Conservation (phyloP, 805 yeast species). For the Spathaspora girioi region DNA sequence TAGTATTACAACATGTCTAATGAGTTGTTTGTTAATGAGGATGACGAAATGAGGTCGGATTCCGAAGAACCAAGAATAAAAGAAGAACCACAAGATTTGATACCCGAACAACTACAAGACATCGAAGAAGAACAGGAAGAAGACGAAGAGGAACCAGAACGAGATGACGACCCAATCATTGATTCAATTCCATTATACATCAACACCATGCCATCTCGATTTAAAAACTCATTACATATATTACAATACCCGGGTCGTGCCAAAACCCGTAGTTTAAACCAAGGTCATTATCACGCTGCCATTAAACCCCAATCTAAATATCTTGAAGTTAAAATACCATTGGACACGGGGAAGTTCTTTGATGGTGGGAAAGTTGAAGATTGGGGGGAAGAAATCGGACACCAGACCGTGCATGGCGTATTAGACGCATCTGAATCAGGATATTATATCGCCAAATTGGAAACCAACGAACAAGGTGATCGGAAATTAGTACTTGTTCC, state of each 20-base stretch:
- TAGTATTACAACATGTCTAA: constrained; percentile 1
- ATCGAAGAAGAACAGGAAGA: constrained; percentile 2
- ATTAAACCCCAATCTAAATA: constrained; percentile 60
- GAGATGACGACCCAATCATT: constrained; percentile 33
- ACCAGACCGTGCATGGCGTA: constrained; percentile 71
- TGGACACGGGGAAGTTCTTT: constrained; percentile 64
- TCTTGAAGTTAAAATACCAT: constrained; percentile 74
- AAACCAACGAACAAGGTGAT: constrained; percentile 7
- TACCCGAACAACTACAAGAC: constrained; percentile 1
- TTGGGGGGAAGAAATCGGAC: constrained; percentile 57
- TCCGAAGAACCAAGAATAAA: constrained; percentile 7
- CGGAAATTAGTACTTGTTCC: constrained; percentile 59
- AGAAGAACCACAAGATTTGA: not conserved
- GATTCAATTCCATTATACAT: constrained; percentile 35
- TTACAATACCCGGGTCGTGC: constrained; percentile 56
- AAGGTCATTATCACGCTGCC: constrained; percentile 37
- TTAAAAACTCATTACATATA: constrained; percentile 29
- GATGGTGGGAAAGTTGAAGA: constrained; percentile 59
- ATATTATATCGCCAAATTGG: constrained; percentile 30
- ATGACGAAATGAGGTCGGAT: constrained; percentile 12
- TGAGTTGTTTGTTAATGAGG: constrained; percentile 22
- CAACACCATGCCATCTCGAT: constrained; percentile 18
- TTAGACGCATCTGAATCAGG: constrained; percentile 51
- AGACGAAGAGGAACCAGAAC: not conserved
- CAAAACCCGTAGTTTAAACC: constrained; percentile 34